These are phyloP conservation scores for Coniochaeta sp. DNA, from an alignment of 2,329 filamentous ascomycete species.

Conservation along the genomic window DNA sequence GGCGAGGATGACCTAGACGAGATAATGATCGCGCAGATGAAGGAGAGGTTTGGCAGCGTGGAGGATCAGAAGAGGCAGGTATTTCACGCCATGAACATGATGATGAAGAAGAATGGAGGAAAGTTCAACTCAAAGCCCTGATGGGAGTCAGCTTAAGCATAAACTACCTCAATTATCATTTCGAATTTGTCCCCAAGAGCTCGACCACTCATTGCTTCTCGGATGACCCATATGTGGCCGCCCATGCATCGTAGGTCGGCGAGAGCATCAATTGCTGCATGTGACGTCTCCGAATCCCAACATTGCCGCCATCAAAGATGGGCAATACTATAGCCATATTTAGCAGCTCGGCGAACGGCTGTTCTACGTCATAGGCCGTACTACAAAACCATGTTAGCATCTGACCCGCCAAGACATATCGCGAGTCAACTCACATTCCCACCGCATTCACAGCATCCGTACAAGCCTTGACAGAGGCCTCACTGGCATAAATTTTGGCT, in stretches of 20 bases:
- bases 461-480: slow-evolving; percentile 37
- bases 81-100: slow-evolving; percentile 8
- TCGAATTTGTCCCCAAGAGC: background rate
- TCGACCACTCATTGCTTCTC: background rate
- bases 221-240: slow-evolving; percentile 17
- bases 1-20: slow-evolving; percentile 30
- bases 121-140: background rate
- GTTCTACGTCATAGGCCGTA: slow-evolving; percentile 29
- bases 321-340: slow-evolving; percentile 37
- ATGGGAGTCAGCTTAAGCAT: background rate
- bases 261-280: slow-evolving; percentile 35
- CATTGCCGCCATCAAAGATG: slow-evolving; percentile 46
- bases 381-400: slow-evolving; percentile 13
- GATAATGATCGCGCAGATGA: slow-evolving; percentile 11
- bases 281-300: slow-evolving; percentile 41
- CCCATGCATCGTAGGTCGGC: slow-evolving; percentile 39
- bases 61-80: slow-evolving; percentile 12
- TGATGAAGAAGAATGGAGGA: slow-evolving; percentile 5
- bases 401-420: background rate
- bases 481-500: slow-evolving; percentile 44
- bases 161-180: background rate
- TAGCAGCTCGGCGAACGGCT: slow-evolving; percentile 34
- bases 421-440: slow-evolving; percentile 30
- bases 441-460: slow-evolving; percentile 43
- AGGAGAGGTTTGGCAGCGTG: slow-evolving; percentile 5